Evolutionary conservation across 148 eudicot species (phyloP).

Genomic region (Amaranthus cruentus): DNA sequence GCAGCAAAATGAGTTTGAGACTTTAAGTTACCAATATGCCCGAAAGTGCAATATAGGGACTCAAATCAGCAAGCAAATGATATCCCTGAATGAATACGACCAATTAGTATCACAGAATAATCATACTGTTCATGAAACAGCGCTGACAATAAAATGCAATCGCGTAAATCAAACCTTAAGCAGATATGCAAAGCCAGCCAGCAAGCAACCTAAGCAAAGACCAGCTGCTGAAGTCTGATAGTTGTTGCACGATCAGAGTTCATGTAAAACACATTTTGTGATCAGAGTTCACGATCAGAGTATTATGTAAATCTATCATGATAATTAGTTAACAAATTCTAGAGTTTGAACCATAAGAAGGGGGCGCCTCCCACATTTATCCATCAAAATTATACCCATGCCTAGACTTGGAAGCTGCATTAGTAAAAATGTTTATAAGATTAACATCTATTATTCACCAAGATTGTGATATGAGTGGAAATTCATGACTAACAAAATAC

Average conservation of each 20-base stretch:
- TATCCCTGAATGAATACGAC: slow-evolving; percentile 23
- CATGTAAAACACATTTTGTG: background rate
- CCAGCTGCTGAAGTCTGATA: slow-evolving; percentile 35
- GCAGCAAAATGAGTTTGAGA: background rate
- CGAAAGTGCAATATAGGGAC: slow-evolving; percentile 30
- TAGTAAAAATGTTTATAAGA: background rate
- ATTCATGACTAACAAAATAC: slow-evolving; percentile 12
- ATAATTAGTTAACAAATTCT: background rate
- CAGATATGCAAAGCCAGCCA: slow-evolving; percentile 29
- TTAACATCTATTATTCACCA: background rate
- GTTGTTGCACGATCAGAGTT: background rate
- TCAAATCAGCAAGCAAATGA: slow-evolving; percentile 22
- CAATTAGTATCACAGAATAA: background rate
- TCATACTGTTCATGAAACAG: background rate
- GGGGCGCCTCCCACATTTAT: slow-evolving; percentile 35
- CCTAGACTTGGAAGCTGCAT: slow-evolving; percentile 27
- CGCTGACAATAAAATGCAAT: background rate
- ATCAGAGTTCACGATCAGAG: background rate
- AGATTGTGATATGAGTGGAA: background rate
- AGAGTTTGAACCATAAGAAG: slow-evolving; percentile 31
- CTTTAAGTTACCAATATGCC: slow-evolving; percentile 34
- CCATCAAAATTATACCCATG: slow-evolving; percentile 22
- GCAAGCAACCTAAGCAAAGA: slow-evolving; percentile 28
- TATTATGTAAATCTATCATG: background rate
- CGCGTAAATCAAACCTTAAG: slow-evolving; percentile 22